phyloP scores from a whole-genome alignment of 75 land plant genomes.

The Picea sitchensis region DNA sequence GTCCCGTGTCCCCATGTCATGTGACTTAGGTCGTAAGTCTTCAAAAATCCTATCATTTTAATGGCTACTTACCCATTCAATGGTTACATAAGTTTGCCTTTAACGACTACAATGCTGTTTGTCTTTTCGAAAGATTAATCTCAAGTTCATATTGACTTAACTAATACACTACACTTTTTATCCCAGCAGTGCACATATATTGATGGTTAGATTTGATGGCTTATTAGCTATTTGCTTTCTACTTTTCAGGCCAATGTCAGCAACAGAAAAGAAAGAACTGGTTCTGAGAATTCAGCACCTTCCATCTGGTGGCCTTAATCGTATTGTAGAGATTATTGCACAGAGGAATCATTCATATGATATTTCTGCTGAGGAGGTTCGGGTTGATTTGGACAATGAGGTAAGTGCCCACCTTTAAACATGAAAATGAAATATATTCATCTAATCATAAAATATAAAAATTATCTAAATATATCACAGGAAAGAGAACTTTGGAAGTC shows the following conservation, averaged over 20 bases:
- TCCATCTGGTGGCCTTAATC: slow-evolving; percentile 28
- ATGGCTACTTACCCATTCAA: too few species aligned
- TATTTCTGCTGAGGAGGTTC: slow-evolving; percentile 26
- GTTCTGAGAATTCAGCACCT: slow-evolving; percentile 24
- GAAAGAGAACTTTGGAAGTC: neutral
- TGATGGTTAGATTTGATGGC: neutral
- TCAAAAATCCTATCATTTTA: too few species aligned
- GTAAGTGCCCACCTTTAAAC: slow-evolving; percentile 7
- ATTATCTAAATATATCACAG: neutral
- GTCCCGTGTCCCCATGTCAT: too few species aligned
- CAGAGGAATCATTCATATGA: slow-evolving; percentile 21
- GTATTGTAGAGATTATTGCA: slow-evolving; percentile 37
- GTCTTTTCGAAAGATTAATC: too few species aligned
- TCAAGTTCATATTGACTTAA: too few species aligned
- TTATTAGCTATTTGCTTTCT: neutral
- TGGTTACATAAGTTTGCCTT: too few species aligned
- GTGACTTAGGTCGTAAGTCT: too few species aligned
- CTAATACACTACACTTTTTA: too few species aligned
- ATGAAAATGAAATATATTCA: neutral
- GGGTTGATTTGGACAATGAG: slow-evolving; percentile 26
- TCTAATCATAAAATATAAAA: neutral
- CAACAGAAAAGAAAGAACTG: slow-evolving; percentile 34
- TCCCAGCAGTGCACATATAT: too few species aligned
- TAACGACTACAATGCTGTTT: too few species aligned
- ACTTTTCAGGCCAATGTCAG: slow-evolving; percentile 30